These are phyloP conservation scores for Orbilia brochopaga DNA, from an alignment of 2,329 filamentous ascomycete species.

Conservation along the genomic window DNA sequence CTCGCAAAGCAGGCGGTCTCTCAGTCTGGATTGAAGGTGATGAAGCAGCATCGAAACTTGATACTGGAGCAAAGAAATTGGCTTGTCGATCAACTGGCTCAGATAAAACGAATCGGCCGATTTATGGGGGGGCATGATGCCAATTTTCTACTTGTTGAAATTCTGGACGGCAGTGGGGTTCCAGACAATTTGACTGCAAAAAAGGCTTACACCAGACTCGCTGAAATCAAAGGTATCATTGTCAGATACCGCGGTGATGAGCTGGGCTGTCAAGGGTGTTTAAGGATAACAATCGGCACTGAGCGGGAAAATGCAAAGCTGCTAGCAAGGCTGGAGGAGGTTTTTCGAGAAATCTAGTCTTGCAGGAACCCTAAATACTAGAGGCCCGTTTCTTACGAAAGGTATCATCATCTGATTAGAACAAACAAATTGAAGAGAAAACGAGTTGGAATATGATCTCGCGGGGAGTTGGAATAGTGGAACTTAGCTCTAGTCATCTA, in stretches of 20 bases:
- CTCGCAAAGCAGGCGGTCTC: constrained; percentile 77
- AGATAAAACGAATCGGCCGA: constrained; percentile 76
- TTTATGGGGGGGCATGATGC: constrained; percentile 79
- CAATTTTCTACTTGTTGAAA: constrained; percentile 91
- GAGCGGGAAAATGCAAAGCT: constrained; percentile 83
- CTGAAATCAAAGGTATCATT: constrained; percentile 85
- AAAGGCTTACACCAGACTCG: constrained; percentile 81
- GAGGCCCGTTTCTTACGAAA: no score
- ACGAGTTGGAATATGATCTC: no score
- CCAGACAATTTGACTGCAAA: constrained; percentile 80
- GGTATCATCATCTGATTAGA: no score
- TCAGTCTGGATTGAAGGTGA: constrained; percentile 70
- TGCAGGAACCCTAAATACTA: no score
- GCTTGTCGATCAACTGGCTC: constrained; percentile 73
- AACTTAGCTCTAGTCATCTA: no score
- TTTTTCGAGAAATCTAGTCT: constrained; percentile 60
- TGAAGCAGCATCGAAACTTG: constrained; percentile 72
- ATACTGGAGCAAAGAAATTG: constrained; percentile 79
- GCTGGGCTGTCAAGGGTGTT: constrained; percentile 82
- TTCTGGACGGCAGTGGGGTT: constrained; percentile 73
- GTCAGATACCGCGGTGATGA: constrained; percentile 94
- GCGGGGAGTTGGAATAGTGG: no score
- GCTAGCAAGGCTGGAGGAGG: constrained; percentile 68
- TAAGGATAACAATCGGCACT: constrained; percentile 91
- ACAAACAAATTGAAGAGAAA: no score